These are phyloP conservation scores for Nemania abortiva DNA, from an alignment of 2,329 filamentous ascomycete species.

Conservation along the genomic window DNA sequence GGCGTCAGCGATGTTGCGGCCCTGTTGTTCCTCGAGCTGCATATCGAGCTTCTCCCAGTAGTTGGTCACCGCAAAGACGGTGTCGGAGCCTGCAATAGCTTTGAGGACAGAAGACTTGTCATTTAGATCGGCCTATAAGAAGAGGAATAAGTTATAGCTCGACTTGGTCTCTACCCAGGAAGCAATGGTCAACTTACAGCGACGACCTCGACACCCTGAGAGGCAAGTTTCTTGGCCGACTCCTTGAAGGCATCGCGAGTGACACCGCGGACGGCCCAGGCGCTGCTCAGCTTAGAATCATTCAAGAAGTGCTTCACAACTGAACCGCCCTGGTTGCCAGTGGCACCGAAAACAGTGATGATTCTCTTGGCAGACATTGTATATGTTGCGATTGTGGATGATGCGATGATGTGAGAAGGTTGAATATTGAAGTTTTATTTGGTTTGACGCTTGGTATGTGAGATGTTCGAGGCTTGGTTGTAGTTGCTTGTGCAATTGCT, in stretches of 20 bases:
- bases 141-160: slow-evolving; percentile 9
- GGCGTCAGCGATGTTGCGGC: slow-evolving; percentile 61
- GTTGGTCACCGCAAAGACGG: slow-evolving; percentile 66
- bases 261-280: slow-evolving; percentile 66
- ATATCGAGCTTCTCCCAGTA: slow-evolving; percentile 61
- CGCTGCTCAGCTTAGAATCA: slow-evolving; percentile 57
- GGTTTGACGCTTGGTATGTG: neutral
- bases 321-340: slow-evolving; percentile 70
- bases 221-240: slow-evolving; percentile 53
- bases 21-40: slow-evolving; percentile 59
- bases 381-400: slow-evolving; percentile 1
- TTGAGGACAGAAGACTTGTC: slow-evolving; percentile 58
- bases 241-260: slow-evolving; percentile 62
- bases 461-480: neutral
- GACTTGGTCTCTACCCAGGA: neutral
- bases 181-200: slow-evolving; percentile 48
- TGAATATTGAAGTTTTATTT: neutral
- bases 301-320: slow-evolving; percentile 59
- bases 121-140: slow-evolving; percentile 61
- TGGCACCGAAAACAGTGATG: slow-evolving; percentile 69
- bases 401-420: neutral
- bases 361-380: slow-evolving; percentile 55
- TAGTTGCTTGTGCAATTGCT: slow-evolving; percentile 18
- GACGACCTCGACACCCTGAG: slow-evolving; percentile 60
- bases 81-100: slow-evolving; percentile 60